Evolutionary conservation across 2,329 filamentous ascomycete species (phyloP), one percentile per base, ranked within the genome.

Genomic region (Fusarium haematococcum): DNA sequence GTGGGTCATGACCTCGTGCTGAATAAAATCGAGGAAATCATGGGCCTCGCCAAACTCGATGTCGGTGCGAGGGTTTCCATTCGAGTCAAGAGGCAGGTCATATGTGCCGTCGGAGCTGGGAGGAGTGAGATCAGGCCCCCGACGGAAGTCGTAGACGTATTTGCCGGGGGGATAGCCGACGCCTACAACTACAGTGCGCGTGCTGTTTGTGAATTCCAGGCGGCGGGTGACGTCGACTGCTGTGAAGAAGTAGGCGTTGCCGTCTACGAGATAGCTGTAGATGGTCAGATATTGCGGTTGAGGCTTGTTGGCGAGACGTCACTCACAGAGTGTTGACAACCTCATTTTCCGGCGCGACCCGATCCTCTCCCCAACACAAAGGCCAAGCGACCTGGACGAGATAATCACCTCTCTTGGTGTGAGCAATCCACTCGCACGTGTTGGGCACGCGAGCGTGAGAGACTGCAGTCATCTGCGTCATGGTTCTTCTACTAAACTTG

Each of bases 11-110:
- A 87, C 79, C 4, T 81, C 79, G 1, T 80, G 78, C 56, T 84
- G 79, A 32, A 88, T 84, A 64, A 86, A 86, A 1, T 81, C 70
- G 2, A 88, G 80, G 25, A 88, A 86, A 8, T 82, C 78, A 56
- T 86, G 81, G 0, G 86, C 87, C 37, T 86, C 86, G 7, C 86
- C 86, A 33, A 80, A 80, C 2, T 58, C 66, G 32, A 80, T 69
- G 18, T 79, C 76, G 6, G 75, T 73, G 0, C 74, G 70, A n/a
- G 79, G 77, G 13, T 78, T 78, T 0, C 75, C 77, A 4, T 79
- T 60, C 13, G 68, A 69, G 27, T 75, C 75, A 2, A 79, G 71
- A 1, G 77, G 77, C 14, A 75, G 69, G 7, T 78, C 75, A 35
- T 81, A 81, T 25, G 35, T 39, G 20, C 56, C 56, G 18, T 77